Evolutionary conservation across 129 eudicot species (phyloP).

Genomic region (Deinandra increscens): DNA sequence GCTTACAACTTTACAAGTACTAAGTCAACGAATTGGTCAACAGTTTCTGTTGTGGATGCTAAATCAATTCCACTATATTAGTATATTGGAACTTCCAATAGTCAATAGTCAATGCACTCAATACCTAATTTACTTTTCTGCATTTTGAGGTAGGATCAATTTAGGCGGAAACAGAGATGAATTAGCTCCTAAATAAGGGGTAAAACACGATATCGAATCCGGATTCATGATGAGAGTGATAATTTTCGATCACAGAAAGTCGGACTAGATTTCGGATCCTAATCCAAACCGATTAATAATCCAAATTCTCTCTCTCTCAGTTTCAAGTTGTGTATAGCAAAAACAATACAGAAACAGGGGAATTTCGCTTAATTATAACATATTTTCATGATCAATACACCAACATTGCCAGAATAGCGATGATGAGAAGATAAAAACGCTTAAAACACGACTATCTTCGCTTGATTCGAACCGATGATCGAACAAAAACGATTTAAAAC

Average conservation of each 20-base stretch:
- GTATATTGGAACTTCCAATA: not conserved
- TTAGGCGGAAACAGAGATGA: not conserved
- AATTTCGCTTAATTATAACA: slow-evolving; percentile 5
- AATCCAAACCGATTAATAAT: no score
- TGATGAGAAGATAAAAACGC: not conserved
- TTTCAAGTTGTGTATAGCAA: not conserved
- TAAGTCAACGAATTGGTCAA: not conserved
- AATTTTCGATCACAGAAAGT: not conserved
- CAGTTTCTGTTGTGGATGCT: not conserved
- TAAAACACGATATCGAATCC: slow-evolving; percentile 4
- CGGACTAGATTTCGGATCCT: slow-evolving; percentile 4
- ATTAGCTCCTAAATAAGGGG: not conserved
- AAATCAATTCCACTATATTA: not conserved
- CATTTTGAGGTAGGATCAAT: not conserved
- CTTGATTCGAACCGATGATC: slow-evolving; percentile 1
- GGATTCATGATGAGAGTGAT: not conserved
- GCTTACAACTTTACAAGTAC: slow-evolving; percentile 1
- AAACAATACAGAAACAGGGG: slow-evolving; percentile 13
- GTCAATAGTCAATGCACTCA: no score
- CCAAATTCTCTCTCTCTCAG: no score
- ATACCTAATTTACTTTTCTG: not conserved
- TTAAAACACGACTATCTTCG: not conserved
- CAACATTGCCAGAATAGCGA: slow-evolving; percentile 17
- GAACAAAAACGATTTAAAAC: not conserved
- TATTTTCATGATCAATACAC: not conserved